Evolutionary conservation across 352 stramenopile species (phyloP).

Genomic region (Globisporangium irregulare): DNA sequence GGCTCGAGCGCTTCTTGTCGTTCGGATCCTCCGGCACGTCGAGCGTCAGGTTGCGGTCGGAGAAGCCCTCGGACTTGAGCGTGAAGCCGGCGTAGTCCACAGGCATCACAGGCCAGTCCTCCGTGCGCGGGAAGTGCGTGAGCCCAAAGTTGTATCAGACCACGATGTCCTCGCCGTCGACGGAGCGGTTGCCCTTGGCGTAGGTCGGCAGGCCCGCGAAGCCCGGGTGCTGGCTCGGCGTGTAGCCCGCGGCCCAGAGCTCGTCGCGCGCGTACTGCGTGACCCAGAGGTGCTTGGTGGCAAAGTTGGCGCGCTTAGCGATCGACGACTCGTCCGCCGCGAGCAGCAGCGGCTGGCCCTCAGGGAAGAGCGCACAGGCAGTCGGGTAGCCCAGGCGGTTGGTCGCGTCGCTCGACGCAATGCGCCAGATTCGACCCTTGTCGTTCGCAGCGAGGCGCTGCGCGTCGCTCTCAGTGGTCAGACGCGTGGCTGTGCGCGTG

Average conservation of each 20-base stretch:
- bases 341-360: conserved; percentile 52
- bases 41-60: conserved; percentile 56
- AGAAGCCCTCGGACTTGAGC: conserved; percentile 69
- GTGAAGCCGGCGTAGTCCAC: conserved; percentile 67
- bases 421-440: conserved; percentile 53
- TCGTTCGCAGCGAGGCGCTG: conserved; percentile 41
- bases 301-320: conserved; percentile 49
- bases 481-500: conserved; percentile 38
- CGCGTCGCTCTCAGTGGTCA: conserved; percentile 45
- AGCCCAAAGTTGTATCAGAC: conserved; percentile 78
- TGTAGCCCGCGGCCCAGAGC: conserved; percentile 67
- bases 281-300: conserved; percentile 72
- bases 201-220: conserved; percentile 52
- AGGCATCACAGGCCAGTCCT: conserved; percentile 80
- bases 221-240: conserved; percentile 56
- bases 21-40: conserved; percentile 44
- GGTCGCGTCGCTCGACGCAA: conserved; percentile 50
- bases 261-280: conserved; percentile 59
- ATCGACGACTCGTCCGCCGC: conserved; percentile 48
- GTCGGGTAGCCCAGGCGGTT: conserved; percentile 59
- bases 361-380: conserved; percentile 53
- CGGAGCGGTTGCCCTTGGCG: conserved; percentile 41
- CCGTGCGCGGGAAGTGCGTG: conserved; percentile 59
- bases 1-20: conserved; percentile 33
- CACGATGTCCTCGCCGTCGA: conserved; percentile 67